Base-by-base conservation (phyloP, 306 rosid genomes). In the Quercus cerris region DNA sequence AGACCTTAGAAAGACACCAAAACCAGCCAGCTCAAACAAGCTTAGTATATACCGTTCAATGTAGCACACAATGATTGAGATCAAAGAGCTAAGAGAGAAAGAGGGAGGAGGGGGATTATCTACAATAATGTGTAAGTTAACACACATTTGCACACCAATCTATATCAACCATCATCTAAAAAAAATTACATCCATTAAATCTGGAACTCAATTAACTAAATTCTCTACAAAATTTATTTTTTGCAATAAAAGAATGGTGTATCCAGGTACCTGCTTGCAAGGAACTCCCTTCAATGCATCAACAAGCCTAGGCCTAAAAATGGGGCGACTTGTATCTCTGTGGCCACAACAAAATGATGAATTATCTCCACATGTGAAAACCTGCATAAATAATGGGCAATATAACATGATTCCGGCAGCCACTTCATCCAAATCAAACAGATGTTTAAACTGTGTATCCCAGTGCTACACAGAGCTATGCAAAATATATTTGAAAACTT, bases 321-420 rank as follows among this genome's bases (percentile, higher is more conserved):
- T 90, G 28, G 93, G 97, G 17, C 97, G 90, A 77, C 72, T 89
- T 71, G 98, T 92, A 85, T 92, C 97, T 63, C 76, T 87, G 78
- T 92, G 97, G 71, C 97, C 98, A 33, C 98, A 94, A 82, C 97
- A 94, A 71, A 80, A 91, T 76, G 97, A 88, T 30, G 97, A 91
- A 89, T 92, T 92, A 74, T 94, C 97, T 79, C 98, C 98, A 49
- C 97, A 92, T 19, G 97, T 94, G 86, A 88, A 91, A 74, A 94
- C 97, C 97, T 94, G 87, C 78, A 81, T 69, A 73, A 86, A 69
- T 72, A 51, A 75, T 38, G 56, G n/a, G 28, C 22, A 72, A 72
- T 55, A 57, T 66, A 15, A 51, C 70, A 46, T 80, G 30, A 78
- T 51, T 68, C 17, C 2, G 14, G 76, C 44, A 46, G 33, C 51